These are phyloP conservation scores for Begonia fuchsioides DNA, from an alignment of 306 rosid species.

Conservation along the genomic window DNA sequence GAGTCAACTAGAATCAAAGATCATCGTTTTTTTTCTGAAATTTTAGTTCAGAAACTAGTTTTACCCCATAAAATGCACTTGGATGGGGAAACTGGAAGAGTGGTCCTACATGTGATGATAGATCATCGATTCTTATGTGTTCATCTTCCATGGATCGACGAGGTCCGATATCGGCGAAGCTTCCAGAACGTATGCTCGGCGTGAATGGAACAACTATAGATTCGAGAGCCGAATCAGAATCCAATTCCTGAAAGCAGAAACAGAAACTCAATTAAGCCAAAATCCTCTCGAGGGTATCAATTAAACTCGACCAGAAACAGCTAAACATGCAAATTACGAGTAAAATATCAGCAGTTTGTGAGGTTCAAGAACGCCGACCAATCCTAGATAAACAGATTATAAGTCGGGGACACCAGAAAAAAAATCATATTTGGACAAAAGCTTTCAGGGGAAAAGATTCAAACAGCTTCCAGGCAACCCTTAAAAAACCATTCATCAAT, in stretches of 20 bases:
- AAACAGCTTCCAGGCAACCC: too few relatives aligned
- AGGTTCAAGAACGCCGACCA: too few relatives aligned
- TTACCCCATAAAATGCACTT: constrained; percentile 95
- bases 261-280: neutral
- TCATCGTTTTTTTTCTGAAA: constrained; percentile 1
- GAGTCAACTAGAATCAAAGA: constrained; percentile 4
- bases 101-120: constrained; percentile 57
- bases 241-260: constrained; percentile 37
- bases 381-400: too few relatives aligned
- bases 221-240: constrained; percentile 30
- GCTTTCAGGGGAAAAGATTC: too few relatives aligned
- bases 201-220: constrained; percentile 25
- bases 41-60: neutral
- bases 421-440: too few relatives aligned
- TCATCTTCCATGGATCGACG: constrained; percentile 97
- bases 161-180: constrained; percentile 85
- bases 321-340: too few relatives aligned
- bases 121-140: constrained; percentile 78
- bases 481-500: too few relatives aligned
- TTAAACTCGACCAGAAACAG: too few relatives aligned
- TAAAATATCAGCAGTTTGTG: too few relatives aligned
- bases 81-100: constrained; percentile 57
- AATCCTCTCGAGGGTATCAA: too few relatives aligned
- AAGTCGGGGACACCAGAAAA: too few relatives aligned
- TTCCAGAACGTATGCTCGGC: constrained; percentile 82